phyloP scores from a whole-genome alignment of 768 basidiomycete species.

The Hebeloma cylindrosporum region DNA sequence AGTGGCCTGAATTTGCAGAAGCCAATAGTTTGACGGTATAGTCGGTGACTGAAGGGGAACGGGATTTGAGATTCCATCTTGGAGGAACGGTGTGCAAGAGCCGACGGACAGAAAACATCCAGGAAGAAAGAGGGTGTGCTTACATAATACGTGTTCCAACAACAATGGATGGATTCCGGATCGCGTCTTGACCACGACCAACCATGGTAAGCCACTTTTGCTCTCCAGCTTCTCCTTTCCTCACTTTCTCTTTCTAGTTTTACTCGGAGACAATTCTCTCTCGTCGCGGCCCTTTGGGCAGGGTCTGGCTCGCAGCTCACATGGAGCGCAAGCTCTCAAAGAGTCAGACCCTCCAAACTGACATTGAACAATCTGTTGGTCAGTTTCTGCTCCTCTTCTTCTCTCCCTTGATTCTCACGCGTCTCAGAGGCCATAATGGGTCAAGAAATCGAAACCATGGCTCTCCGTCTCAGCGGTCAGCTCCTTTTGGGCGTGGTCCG shows the following conservation, averaged over 20 bases:
- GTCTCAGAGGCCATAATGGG: conserved; percentile 84
- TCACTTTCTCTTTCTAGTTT: conserved; percentile 51
- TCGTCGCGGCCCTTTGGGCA: conserved; percentile 89
- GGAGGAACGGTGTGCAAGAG: conserved; percentile 1
- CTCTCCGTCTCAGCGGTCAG: conserved; percentile 94
- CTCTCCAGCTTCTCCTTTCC: neutral
- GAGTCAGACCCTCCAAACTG: conserved; percentile 89
- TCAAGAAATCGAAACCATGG: conserved; percentile 90
- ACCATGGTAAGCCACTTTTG: conserved; percentile 23
- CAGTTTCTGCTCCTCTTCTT: neutral
- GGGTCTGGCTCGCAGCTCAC: conserved; percentile 99
- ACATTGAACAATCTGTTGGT: conserved; percentile 94
- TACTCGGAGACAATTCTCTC: conserved; percentile 94
- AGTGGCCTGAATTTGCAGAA: conserved; percentile 36
- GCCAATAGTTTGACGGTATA: conserved; percentile 36
- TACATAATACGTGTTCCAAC: conserved; percentile 27
- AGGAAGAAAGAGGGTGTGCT: conserved; percentile 8
- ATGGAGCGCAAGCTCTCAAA: conserved; percentile 98
- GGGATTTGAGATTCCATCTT: conserved; percentile 6
- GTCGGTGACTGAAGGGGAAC: conserved; percentile 13
- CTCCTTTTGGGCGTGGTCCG: conserved; percentile 94
- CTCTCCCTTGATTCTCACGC: neutral
- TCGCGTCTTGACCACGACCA: conserved; percentile 24
- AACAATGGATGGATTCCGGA: conserved; percentile 17
- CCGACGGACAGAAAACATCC: neutral